Evolutionary conservation across 352 stramenopile species (phyloP), one percentile per base, ranked within the genome.

Genomic region (Globisporangium mamillatum): DNA sequence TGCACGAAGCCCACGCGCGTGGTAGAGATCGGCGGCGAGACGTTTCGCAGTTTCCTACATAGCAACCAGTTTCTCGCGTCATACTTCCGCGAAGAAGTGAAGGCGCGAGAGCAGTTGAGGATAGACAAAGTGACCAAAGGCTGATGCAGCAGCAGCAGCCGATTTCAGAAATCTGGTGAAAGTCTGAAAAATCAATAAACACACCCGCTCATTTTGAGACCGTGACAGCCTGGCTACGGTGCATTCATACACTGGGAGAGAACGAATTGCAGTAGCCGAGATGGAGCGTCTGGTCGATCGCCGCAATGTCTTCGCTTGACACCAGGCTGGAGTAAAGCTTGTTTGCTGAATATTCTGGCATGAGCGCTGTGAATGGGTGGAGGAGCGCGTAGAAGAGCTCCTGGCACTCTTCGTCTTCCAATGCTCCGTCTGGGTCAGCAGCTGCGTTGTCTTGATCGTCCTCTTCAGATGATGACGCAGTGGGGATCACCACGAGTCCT

Each of bases 21-120:
- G 27, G 79, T 94, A 22, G 86, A 94, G 68, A 93, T 94, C 59
- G 80, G 85, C 20, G 86, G 86, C 5, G 84, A 94, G 66, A 88
- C 82, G 3, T 94, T 94, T 66, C 86, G 86, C 34, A 94, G 86
- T 66, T 94, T 94, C 54, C 72, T 94, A 32, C 82, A 85, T 55
- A 94, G 86, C 68, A 90, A 92, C 69, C 82, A 92, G 72, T 94
- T 94, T 64, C 80, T 93, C 65, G 79, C 82, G 8, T 87, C 86
- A 27, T 94, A 90, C 64, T 94, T 92, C 56, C 77, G 80, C 18
- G 75, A 92, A 32, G 80, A 93, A 53, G 82, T 93, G 38, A 89
- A 90, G 71, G 69, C 69, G 4, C 82, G 86, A 3, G 85, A 93
- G 63, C 70, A 91, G 57, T 64, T 80, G 55, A 79, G 85, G 48